A percentile compares a stretch with the other conserved stretches of the same genome.
These are phyloP conservation scores for Onygena corvina DNA, from an alignment of 2,329 filamentous ascomycete genomes.

Conservation along the genomic window DNA sequence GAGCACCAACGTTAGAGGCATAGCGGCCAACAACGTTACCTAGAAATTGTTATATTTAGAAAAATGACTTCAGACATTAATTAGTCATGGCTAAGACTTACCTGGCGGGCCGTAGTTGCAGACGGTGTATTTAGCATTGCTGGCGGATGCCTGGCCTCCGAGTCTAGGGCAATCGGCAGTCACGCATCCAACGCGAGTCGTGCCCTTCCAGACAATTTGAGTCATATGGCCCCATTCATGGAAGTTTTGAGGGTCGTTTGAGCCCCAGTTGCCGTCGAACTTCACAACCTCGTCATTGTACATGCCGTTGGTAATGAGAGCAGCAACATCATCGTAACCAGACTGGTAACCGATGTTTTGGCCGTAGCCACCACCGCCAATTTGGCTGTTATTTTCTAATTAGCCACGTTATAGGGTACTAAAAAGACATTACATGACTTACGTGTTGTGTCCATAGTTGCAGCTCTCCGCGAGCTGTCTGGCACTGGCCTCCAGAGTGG, in stretches of 20 bases:
- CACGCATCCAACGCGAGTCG: slow-evolving; percentile 52
- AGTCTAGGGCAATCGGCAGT: slow-evolving; percentile 37
- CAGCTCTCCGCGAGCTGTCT: slow-evolving; percentile 52
- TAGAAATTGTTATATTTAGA: slow-evolving; percentile 17
- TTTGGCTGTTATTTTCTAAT: slow-evolving; percentile 28
- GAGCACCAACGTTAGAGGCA: slow-evolving; percentile 39
- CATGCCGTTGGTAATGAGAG: slow-evolving; percentile 69
- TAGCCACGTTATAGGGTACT: not conserved
- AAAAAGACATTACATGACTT: slow-evolving; percentile 30
- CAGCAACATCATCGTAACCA: slow-evolving; percentile 45
- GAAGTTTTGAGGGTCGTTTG: slow-evolving; percentile 49
- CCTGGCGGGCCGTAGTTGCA: slow-evolving; percentile 75
- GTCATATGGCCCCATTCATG: slow-evolving; percentile 61
- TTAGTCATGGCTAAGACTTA: slow-evolving; percentile 36
- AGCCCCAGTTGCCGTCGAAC: slow-evolving; percentile 49
- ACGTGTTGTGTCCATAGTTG: slow-evolving; percentile 65
- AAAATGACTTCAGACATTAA: slow-evolving; percentile 11
- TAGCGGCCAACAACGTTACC: slow-evolving; percentile 48
- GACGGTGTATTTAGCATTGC: slow-evolving; percentile 59
- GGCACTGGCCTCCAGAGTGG: slow-evolving; percentile 52
- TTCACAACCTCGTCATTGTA: slow-evolving; percentile 65
- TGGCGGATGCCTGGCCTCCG: slow-evolving; percentile 20
- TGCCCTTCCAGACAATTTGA: slow-evolving; percentile 59
- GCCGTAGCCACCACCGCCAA: slow-evolving; percentile 56
- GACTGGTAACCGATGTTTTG: slow-evolving; percentile 79